Percentiles rank a stretch among this genome's conserved stretches.
These are phyloP conservation scores for Neopestalotiopsis sp. DNA, from an alignment of 2,329 filamentous ascomycete species.

Conservation along the genomic window DNA sequence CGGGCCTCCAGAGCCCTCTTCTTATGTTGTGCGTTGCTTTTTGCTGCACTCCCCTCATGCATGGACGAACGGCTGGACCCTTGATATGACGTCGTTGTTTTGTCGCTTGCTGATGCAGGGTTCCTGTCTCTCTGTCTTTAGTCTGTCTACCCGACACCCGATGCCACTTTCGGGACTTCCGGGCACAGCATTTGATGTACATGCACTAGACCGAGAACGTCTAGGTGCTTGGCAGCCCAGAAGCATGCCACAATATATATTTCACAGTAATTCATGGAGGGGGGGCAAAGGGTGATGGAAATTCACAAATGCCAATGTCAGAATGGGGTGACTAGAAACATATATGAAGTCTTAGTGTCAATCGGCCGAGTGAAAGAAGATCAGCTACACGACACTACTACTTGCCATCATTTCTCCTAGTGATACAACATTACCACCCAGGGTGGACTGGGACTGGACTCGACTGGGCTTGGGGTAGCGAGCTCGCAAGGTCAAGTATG, in stretches of 20 bases:
- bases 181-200: not conserved
- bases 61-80: constrained; percentile 1
- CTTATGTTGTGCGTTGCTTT: not conserved
- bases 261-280: no score
- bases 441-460: no score
- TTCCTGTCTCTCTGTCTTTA: not conserved
- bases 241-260: no score
- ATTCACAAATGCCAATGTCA: no score
- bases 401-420: no score
- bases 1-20: not conserved
- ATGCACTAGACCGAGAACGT: not conserved
- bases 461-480: no score
- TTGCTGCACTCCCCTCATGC: not conserved
- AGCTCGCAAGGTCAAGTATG: no score
- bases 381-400: not conserved
- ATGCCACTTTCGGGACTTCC: not conserved
- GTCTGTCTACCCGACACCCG: not conserved
- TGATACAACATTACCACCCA: no score
- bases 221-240: not conserved
- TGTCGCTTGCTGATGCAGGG: not conserved
- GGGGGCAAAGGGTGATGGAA: no score
- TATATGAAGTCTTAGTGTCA: not conserved
- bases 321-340: no score
- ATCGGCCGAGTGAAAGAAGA: not conserved
- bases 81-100: not conserved